These are phyloP conservation scores for Hericium erinaceus DNA, from an alignment of 768 basidiomycete species.

Conservation along the genomic window DNA sequence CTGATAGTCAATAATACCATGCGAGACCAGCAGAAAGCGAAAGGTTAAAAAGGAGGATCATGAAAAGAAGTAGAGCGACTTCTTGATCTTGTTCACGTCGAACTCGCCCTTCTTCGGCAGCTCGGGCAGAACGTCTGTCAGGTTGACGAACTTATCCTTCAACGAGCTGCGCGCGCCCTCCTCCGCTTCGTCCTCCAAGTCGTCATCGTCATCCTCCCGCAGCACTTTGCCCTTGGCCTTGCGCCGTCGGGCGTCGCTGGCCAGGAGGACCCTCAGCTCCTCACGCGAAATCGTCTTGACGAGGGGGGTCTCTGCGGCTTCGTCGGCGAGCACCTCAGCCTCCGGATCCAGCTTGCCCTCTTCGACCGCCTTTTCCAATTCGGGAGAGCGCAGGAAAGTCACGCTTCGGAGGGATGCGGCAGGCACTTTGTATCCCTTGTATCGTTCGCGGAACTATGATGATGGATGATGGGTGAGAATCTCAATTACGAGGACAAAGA, in stretches of 20 bases:
- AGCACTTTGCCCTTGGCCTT: neutral
- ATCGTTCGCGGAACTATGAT: slow-evolving; percentile 14
- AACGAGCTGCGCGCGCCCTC: neutral
- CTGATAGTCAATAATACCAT: neutral
- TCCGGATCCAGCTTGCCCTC: neutral
- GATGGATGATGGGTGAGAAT: neutral
- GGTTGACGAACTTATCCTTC: slow-evolving; percentile 57
- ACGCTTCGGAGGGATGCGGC: slow-evolving; percentile 34
- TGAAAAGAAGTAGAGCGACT: slow-evolving; percentile 91
- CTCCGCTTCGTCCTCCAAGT: slow-evolving; percentile 3
- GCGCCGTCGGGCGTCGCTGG: neutral
- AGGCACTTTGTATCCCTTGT: slow-evolving; percentile 56
- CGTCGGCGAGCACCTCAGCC: neutral
- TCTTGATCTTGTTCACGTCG: slow-evolving; percentile 71
- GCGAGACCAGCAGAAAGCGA: neutral
- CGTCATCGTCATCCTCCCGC: neutral
- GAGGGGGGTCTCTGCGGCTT: neutral
- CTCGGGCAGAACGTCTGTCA: slow-evolving; percentile 70
- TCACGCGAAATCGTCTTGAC: slow-evolving; percentile 10
- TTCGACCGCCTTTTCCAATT: slow-evolving; percentile 25
- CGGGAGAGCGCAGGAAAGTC: slow-evolving; percentile 20
- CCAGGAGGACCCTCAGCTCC: slow-evolving; percentile 15
- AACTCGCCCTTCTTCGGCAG: slow-evolving; percentile 82
- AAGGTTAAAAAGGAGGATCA: slow-evolving; percentile 25
- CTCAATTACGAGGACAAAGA: neutral